Conservation (phyloP, 2,329 filamentous ascomycete genomes). For the Hypoxylon sp. region DNA sequence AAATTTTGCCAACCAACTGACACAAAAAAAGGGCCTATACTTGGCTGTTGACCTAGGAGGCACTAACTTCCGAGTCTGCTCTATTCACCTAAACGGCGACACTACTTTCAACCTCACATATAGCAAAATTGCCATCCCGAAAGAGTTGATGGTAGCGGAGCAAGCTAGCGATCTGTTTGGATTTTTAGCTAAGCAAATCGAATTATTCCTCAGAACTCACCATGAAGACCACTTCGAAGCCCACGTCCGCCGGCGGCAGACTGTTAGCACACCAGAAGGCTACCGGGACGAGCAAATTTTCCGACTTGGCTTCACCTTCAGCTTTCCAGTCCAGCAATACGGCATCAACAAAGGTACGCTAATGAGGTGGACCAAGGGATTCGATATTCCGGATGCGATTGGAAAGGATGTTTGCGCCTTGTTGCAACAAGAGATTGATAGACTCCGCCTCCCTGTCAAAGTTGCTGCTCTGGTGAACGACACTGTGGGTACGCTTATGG, state of each 20-base stretch:
- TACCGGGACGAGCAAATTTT: slow-evolving; percentile 81
- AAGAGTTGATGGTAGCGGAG: slow-evolving; percentile 87
- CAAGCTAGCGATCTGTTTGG: slow-evolving; percentile 87
- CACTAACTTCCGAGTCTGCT: slow-evolving; percentile 98
- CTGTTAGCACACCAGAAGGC: slow-evolving; percentile 65
- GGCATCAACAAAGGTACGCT: slow-evolving; percentile 95
- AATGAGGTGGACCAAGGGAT: slow-evolving; percentile 98
- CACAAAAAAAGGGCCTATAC: slow-evolving; percentile 78
- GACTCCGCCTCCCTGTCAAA: slow-evolving; percentile 83
- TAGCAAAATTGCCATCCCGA: slow-evolving; percentile 90
- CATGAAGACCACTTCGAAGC: slow-evolving; percentile 86
- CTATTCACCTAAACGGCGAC: slow-evolving; percentile 90
- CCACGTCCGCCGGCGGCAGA: slow-evolving; percentile 70
- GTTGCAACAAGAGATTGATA: slow-evolving; percentile 89
- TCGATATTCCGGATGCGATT: slow-evolving; percentile 92
- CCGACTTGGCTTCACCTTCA: slow-evolving; percentile 98
- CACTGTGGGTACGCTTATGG: slow-evolving; percentile 97
- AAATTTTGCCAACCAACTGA: slow-evolving; percentile 17
- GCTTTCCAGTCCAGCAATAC: slow-evolving; percentile 92
- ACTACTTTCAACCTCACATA: slow-evolving; percentile 94
- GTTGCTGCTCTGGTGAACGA: slow-evolving; percentile 98
- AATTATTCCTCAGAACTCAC: slow-evolving; percentile 84
- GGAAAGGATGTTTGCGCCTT: slow-evolving; percentile 94
- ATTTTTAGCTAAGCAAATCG: slow-evolving; percentile 93
- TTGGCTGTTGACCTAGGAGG: slow-evolving; percentile 97